Base-by-base conservation (phyloP, 306 rosid species). In the Dryas octopetala region DNA sequence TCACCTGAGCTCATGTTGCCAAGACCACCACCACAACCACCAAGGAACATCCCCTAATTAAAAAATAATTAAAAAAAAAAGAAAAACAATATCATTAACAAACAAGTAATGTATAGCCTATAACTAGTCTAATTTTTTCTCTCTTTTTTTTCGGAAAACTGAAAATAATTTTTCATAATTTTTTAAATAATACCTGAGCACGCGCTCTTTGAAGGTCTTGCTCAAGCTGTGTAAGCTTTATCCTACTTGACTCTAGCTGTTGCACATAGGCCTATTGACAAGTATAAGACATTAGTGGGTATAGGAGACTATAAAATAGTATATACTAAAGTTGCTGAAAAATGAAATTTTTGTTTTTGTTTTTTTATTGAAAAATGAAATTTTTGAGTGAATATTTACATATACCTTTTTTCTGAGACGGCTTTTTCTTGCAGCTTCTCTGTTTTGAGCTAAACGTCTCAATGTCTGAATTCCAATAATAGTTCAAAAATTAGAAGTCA, bases 381-480 rank as follows among this genome's bases (percentile, higher is more conserved):
- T 9, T 58, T 59, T 47, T 49, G 54, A 50, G 62, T 38, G 54
- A 51, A 60, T 66, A 77, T 62, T 81, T 80, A 60, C 65, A 72
- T 79, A 7, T 9, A 93, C 98, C 91, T 95, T 95, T 78, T 95
- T 95, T 79, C 97, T 88, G 7, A 95, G 80, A 47, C 98, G 96
- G 79, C 98, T 94, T 84, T 94, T 94, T 84, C 86, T 86, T 66
- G 98, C 98, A 53, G 98, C 98, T 57, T 91, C 98, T 88, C 98
- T 83, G 86, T 94, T 94, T 74, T 94, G 98, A 74, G 98, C 98
- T 70, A 94, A 80, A 57, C 98, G 95, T 81, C 98, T 94, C 83
- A 91, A 65, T 76, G 95, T 87, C 98, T 94, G 74, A 32, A 67
- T 32, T 32, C 47, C 71, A 79, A 68, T 26, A 59, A 46, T 45